Evolutionary conservation across 371 early-diverging fungal genomes (phyloP), one percentile per base, ranked within the genome.

Genomic region (Homolaphlyctis polyrhiza): DNA sequence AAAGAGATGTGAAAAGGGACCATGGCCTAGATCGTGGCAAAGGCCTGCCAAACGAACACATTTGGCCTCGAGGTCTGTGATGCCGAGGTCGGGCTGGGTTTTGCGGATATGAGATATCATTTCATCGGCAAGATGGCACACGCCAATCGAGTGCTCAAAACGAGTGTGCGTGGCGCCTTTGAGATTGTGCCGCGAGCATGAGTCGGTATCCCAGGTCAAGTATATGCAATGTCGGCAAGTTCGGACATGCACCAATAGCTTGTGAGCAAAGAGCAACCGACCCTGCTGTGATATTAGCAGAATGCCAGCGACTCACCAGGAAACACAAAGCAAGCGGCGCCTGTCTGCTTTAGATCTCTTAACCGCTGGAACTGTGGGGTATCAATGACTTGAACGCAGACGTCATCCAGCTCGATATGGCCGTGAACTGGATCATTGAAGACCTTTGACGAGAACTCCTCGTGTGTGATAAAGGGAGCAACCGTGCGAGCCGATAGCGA

Each of bases 1-100:
- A 79, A 97, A 97, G 16, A 95, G 77, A 73, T 97, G 98, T 65
- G 91, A 91, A 73, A 90, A 96, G 0, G 97, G 96, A 1, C 97
- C 97, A 74, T 96, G 73, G 81, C 95, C 95, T 3, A 95, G 77
- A 71, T 97, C 98, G 74, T 97, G 98, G 66, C 93, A 92, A 16
- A 98, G 75, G 3, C 96, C 98, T 29, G 98, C 98, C 8, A 97
- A 71, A 47, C 86, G 87, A 33, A 97, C 87, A 74, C 92, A 93
- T 73, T 86, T 82, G 32, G 91, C 78, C 62, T 98, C 97, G 27
- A 81, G 80, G 5, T 84, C 76, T 23, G 81, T 82, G 28, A 97
- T 92, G 4, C 78, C 81, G 33, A 95, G 81, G 43, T 91, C 90
- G 8, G 93, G 94, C 62, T 96, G 97, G 2, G 79, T 81, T 52